phyloP scores from a whole-genome alignment of 208 protist genomes.

The Crithidia sp. region DNA sequence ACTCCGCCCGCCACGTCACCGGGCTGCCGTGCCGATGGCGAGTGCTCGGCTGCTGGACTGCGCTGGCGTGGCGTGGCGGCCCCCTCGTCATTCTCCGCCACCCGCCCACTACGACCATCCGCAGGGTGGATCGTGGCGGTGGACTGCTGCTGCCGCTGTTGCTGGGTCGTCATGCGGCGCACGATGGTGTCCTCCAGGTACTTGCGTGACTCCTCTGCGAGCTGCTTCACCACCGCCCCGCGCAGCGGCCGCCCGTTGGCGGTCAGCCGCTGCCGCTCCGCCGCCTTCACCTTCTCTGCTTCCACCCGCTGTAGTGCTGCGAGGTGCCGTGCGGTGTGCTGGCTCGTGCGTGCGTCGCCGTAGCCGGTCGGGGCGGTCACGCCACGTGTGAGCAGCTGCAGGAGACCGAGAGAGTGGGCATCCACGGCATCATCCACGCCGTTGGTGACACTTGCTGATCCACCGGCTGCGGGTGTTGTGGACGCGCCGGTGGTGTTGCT shows the following conservation, averaged over 20 bases:
- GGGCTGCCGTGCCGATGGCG: neutral
- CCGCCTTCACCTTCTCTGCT: conserved; percentile 25
- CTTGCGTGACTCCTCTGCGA: conserved; percentile 69
- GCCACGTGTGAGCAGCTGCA: conserved; percentile 75
- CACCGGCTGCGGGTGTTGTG: neutral
- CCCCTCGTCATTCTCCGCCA: neutral
- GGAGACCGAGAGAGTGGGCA: conserved; percentile 48
- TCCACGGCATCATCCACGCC: conserved; percentile 8
- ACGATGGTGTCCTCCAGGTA: conserved; percentile 79
- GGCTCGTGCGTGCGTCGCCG: conserved; percentile 41
- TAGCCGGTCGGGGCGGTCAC: conserved; percentile 64
- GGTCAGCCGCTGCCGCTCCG: conserved; percentile 30
- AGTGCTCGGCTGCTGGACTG: neutral
- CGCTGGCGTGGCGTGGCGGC: neutral
- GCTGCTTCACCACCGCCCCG: conserved; percentile 52
- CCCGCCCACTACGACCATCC: too few relatives aligned
- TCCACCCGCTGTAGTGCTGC: conserved; percentile 19
- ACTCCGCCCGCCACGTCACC: neutral
- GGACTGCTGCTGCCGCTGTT: conserved; percentile 18
- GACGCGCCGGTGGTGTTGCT: too few relatives aligned
- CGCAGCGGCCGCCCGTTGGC: conserved; percentile 43
- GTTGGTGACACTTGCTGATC: too few relatives aligned
- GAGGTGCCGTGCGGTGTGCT: conserved; percentile 45
- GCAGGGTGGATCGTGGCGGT: too few relatives aligned
- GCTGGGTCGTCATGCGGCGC: conserved; percentile 56